Evolutionary conservation across 2,329 filamentous ascomycete species (phyloP), one percentile per base, ranked within the genome.

Genomic region (Lecanosticta acicola): DNA sequence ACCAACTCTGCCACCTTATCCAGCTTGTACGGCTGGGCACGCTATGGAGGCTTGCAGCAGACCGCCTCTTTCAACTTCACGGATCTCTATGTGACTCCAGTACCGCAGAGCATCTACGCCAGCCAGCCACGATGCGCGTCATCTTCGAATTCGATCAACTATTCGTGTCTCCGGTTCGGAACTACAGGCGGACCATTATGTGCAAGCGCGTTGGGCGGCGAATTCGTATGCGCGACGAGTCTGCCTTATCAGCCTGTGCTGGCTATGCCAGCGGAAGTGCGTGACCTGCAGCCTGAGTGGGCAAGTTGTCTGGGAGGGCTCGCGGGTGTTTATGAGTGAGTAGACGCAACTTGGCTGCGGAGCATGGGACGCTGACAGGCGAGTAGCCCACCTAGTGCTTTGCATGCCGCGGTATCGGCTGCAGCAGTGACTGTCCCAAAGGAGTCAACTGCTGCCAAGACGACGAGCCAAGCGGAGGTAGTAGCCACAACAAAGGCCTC

Each of bases 1-100:
- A 44, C 50, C 4, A 35, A 53, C 17, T 42, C 41, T 4, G 32
- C 41, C 4, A 45, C 48, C 2, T 41, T 58, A 20, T 51, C 46
- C 2, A 55, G 51, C 32, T 41, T 56, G 4, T 51, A 39, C 2
- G 39, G 43, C 16, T 43, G 40, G 44, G 45, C 11, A 3, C 29
- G 16, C 8, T 39, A 32, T 39, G 44, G 10, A 38, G 45, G 24
- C 1, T 29, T 37, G 41, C 32, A 26, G 36, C 17, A 18, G 16
- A 44, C 35, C 11, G 36, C 48, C 37, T 46, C 43, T 3, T 54
- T 52, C 49, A 52, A 55, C 37, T 45, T 50, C 18, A 55, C 21
- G 3, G 52, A 55, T 40, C 46, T 55, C 8, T 42, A 42, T 16
- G 43, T 46, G 2, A 46, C 38, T n/a, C 53, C 53, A 10, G 41